These are phyloP conservation scores for Gentiana straminea DNA, from an alignment of 257 asterid genomes.

Conservation along the genomic window DNA sequence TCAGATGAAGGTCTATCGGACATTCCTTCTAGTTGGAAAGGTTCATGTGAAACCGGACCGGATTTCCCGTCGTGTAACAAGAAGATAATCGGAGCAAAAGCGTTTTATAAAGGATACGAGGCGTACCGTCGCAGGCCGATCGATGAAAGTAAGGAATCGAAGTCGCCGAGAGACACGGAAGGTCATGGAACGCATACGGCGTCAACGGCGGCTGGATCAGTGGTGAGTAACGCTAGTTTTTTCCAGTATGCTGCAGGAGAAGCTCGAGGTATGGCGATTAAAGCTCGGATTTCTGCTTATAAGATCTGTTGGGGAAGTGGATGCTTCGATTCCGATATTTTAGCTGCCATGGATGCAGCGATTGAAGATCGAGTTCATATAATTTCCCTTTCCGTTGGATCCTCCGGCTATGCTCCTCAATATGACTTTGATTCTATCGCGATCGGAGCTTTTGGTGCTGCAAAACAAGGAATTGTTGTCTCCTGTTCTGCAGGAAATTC, in stretches of 20 bases:
- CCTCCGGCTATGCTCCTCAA: slow-evolving; percentile 54
- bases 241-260: slow-evolving; percentile 66
- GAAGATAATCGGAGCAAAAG: slow-evolving; percentile 70
- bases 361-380: slow-evolving; percentile 67
- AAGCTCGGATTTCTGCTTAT: slow-evolving; percentile 81
- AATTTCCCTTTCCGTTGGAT: slow-evolving; percentile 81
- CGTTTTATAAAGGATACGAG: slow-evolving; percentile 57
- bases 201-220: slow-evolving; percentile 86
- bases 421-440: slow-evolving; percentile 75
- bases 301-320: slow-evolving; percentile 75
- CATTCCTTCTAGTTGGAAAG: slow-evolving; percentile 70
- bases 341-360: slow-evolving; percentile 82
- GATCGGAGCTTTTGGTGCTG: slow-evolving; percentile 71
- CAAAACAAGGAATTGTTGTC: slow-evolving; percentile 65
- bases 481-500: slow-evolving; percentile 90
- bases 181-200: slow-evolving; percentile 98
- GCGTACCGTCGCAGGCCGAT: slow-evolving; percentile 23
- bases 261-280: slow-evolving; percentile 88
- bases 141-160: slow-evolving; percentile 35
- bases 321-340: slow-evolving; percentile 77
- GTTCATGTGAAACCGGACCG: slow-evolving; percentile 45
- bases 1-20: slow-evolving; percentile 59
- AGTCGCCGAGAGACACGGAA: slow-evolving; percentile 81
- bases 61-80: slow-evolving; percentile 63
- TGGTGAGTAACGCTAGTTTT: slow-evolving; percentile 62